A percentile compares a stretch with the other conserved stretches of the same genome.
These are phyloP conservation scores for Fusarium sp. DNA, from an alignment of 2,329 filamentous ascomycete genomes.

Conservation along the genomic window DNA sequence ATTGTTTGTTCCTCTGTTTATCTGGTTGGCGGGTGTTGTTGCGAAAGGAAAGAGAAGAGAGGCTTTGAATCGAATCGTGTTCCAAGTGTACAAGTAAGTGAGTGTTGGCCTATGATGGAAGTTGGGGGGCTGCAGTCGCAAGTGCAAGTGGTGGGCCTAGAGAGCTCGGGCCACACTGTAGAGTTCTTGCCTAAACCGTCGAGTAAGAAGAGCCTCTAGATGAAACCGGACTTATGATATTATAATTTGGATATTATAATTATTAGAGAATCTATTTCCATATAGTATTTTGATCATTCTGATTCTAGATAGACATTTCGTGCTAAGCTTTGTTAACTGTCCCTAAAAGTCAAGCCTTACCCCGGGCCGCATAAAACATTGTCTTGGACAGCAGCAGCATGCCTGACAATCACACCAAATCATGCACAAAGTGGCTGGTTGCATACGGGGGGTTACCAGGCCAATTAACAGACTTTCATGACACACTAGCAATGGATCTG, in stretches of 20 bases:
- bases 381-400: background rate
- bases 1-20: background rate
- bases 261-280: background rate
- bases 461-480: background rate
- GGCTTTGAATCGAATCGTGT: background rate
- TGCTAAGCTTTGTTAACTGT: background rate
- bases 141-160: background rate
- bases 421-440: background rate
- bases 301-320: background rate
- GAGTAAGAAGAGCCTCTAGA: background rate
- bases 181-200: slow-evolving; percentile 28
- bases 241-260: background rate
- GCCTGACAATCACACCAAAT: background rate
- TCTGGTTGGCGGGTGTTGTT: background rate
- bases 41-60: background rate
- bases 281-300: background rate
- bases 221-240: background rate
- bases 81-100: background rate
- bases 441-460: background rate
- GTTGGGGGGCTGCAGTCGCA: background rate
- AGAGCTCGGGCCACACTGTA: background rate
- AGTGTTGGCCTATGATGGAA: background rate
- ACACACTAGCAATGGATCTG: background rate
- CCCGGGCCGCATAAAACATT: slow-evolving; percentile 17
- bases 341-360: background rate